phyloP scores from a whole-genome alignment of 2,329 filamentous ascomycete genomes.

The Ophiostoma fasciatum region DNA sequence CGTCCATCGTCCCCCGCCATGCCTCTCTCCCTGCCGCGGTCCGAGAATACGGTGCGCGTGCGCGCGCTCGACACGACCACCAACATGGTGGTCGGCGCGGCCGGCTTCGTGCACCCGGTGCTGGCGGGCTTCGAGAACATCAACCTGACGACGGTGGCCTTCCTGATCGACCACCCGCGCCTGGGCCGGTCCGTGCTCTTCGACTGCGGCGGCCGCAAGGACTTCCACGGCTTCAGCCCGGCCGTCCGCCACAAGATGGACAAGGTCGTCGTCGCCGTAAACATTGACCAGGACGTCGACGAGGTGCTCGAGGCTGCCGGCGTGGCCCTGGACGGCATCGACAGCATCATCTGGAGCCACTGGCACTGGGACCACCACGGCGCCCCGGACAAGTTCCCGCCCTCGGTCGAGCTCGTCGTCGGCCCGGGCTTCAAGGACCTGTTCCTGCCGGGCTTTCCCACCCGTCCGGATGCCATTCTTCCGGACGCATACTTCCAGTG shows the following conservation, averaged over 20 bases:
- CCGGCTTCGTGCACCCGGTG: constrained; percentile 24
- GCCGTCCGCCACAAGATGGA: neutral
- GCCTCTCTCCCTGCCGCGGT: too few species aligned
- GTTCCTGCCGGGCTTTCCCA: constrained; percentile 16
- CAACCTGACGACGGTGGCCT: constrained; percentile 24
- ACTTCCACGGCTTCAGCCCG: constrained; percentile 1
- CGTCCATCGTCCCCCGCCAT: too few species aligned
- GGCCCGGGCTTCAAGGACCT: constrained; percentile 30
- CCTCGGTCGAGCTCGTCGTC: constrained; percentile 27
- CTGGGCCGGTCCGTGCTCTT: constrained; percentile 13
- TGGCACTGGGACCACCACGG: constrained; percentile 30
- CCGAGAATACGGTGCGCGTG: too few species aligned
- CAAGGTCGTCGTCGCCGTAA: neutral
- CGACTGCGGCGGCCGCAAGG: constrained; percentile 7
- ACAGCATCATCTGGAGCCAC: constrained; percentile 19
- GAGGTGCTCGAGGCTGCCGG: constrained; percentile 9
- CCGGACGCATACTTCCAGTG: too few species aligned
- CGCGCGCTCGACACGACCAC: too few species aligned
- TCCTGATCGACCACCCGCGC: constrained; percentile 1
- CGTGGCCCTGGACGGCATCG: constrained; percentile 7
- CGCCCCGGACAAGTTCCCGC: constrained; percentile 26
- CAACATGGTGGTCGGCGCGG: constrained; percentile 23
- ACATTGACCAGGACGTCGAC: neutral
- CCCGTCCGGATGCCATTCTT: too few species aligned
- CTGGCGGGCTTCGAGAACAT: too few species aligned